phyloP scores from a whole-genome alignment of 192 early-diverging fungal genomes.

The Coemansia sp. region DNA sequence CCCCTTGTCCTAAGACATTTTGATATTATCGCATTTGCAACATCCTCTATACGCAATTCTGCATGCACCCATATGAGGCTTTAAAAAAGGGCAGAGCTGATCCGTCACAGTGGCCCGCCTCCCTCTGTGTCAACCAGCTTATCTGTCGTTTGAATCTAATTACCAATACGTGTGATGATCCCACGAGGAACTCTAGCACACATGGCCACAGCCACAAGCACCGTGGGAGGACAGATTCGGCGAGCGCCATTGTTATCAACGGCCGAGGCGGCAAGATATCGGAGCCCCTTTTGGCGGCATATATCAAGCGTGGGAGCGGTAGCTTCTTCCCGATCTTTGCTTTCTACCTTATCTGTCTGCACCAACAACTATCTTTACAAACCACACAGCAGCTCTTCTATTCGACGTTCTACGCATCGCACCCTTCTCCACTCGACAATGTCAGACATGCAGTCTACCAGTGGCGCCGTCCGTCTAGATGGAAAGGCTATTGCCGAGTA shows the following conservation, averaged over 20 bases:
- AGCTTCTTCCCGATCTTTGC: neutral
- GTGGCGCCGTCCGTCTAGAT: conserved; percentile 19
- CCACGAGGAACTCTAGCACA: neutral
- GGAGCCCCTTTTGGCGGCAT: neutral
- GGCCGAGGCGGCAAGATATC: neutral
- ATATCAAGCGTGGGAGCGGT: neutral
- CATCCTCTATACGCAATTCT: neutral
- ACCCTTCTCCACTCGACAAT: conserved; percentile 1
- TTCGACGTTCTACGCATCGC: conserved; percentile 1
- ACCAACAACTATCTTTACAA: neutral
- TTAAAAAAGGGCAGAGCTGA: neutral
- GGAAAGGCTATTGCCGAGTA: conserved; percentile 39
- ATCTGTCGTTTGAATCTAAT: neutral
- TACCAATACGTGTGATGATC: neutral
- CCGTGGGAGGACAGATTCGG: neutral
- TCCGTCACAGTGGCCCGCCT: neutral
- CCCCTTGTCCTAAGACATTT: neutral
- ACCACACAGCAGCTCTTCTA: neutral
- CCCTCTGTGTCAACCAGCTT: neutral
- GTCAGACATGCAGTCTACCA: conserved; percentile 9
- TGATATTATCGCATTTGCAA: neutral
- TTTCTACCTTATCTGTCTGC: neutral
- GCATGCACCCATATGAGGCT: neutral
- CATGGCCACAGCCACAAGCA: neutral
- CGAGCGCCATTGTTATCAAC: neutral